phyloP scores from a whole-genome alignment of 306 rosid genomes.

The Rosa lucieae region DNA sequence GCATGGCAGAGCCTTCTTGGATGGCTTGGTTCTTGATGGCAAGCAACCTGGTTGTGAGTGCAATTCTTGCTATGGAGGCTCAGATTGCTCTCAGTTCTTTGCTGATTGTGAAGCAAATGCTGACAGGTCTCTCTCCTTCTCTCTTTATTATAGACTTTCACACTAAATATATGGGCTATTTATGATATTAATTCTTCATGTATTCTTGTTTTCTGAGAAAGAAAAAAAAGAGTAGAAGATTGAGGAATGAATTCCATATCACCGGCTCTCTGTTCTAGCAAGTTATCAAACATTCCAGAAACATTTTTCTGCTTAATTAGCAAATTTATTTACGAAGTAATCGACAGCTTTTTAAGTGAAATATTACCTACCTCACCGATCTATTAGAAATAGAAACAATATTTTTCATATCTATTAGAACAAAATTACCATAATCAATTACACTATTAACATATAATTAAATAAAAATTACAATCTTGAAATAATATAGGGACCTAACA shows the following conservation, averaged over 20 bases:
- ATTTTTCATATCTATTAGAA: no score
- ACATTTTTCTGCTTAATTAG: background rate
- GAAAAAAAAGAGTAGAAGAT: no score
- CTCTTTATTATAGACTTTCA: background rate
- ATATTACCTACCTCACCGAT: no score
- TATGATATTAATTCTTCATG: background rate
- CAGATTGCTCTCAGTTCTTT: conserved; percentile 30
- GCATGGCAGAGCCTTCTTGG: conserved; percentile 56
- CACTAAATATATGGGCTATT: background rate
- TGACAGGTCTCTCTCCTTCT: conserved; percentile 18
- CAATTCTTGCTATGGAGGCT: conserved; percentile 45
- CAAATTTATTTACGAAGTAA: background rate
- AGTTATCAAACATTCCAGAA: background rate
- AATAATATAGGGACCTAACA: no score
- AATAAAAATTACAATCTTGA: no score
- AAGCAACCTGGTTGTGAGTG: conserved; percentile 48
- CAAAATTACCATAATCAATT: no score
- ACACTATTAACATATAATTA: no score
- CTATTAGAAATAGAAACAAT: no score
- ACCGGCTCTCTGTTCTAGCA: background rate
- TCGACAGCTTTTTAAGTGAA: background rate
- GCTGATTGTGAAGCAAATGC: conserved; percentile 41
- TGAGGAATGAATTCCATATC: background rate
- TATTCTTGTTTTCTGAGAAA: background rate
- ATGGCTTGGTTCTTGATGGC: conserved; percentile 42